Conservation (phyloP, 2,329 filamentous ascomycete species). For the Xylaria polymorpha region DNA sequence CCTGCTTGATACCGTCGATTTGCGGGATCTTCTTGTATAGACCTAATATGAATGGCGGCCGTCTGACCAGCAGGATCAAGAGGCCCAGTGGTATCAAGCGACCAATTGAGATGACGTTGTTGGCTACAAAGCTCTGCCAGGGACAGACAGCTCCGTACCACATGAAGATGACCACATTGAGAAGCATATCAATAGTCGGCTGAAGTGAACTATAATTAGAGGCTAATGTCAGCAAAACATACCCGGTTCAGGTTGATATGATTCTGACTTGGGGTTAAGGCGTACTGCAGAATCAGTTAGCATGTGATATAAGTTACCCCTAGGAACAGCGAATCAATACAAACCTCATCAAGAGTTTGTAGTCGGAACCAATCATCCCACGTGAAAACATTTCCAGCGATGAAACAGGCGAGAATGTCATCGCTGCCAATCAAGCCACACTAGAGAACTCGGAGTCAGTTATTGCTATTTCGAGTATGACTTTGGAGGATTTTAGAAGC, state of each 20-base stretch:
- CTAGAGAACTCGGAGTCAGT: too few species aligned
- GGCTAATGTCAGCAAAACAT: conserved; percentile 34
- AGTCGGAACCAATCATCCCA: conserved; percentile 96
- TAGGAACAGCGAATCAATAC: conserved; percentile 27
- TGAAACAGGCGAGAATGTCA: conserved; percentile 91
- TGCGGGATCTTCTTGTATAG: conserved; percentile 82
- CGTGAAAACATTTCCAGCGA: conserved; percentile 90
- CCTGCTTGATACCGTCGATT: conserved; percentile 79
- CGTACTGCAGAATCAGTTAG: conserved; percentile 43
- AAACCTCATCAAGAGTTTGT: conserved; percentile 81
- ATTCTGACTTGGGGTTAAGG: not conserved
- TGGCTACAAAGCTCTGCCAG: conserved; percentile 76
- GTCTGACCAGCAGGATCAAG: conserved; percentile 79
- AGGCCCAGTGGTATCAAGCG: conserved; percentile 80
- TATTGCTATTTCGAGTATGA: too few species aligned
- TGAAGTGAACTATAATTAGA: conserved; percentile 71
- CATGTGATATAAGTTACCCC: not conserved
- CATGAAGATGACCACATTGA: conserved; percentile 89
- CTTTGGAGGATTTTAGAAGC: too few species aligned
- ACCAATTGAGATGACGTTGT: conserved; percentile 76
- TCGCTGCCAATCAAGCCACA: conserved; percentile 89
- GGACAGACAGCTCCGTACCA: conserved; percentile 91
- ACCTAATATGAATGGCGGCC: conserved; percentile 79
- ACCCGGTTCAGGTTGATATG: not conserved
- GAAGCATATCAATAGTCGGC: conserved; percentile 92